Base-by-base conservation (phyloP, 2,329 filamentous ascomycete species). In the Colletotrichum scovillei region DNA sequence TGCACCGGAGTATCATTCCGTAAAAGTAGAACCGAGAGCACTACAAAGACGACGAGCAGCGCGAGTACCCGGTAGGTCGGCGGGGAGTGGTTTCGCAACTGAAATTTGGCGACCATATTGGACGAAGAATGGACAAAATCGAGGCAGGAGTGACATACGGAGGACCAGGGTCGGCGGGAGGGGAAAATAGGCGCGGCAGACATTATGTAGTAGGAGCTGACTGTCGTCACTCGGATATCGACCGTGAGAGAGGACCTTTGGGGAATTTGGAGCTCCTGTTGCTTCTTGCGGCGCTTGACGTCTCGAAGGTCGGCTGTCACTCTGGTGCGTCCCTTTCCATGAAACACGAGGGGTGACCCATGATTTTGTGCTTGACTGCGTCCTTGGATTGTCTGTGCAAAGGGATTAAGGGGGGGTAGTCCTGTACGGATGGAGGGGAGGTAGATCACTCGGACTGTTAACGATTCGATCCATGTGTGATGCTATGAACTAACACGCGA, bases 91-190 rank as follows among this genome's bases (percentile, higher is more conserved):
- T 22, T 59, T 64, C 71, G 71, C 38, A 73, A 38, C 16, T 73
- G 67, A 24, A 73, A 73, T 66, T 65, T 73, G 14, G 71, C 71
- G 14, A 71, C 62, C 71, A 73, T 73, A 42, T 70, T 71, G 62
- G 49, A 53, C 56, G 46, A 57, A 58, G 14, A 49, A 62, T 19
- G 30, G 30, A 35, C n/a, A 19, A 32, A 19, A 38, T 19, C 38
- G 56, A n/a, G 38, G 65, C 42, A 65, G 63, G 66, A 59, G 57
- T 19, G 22, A 22, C 55, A 55, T 60, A n/a, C 35, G 11, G 32
- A 59, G 12, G 38, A 32, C 53, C 5, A 52, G 11, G 60, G 26
- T 19, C 16, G 38, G 52, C 35, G 14, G 38, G 28, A 24, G 16
- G 6, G 30, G 6, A 57, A 24, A 62, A 52, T 49, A 71, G 46